These are phyloP conservation scores for Parietaria judaica DNA, from an alignment of 306 rosid genomes.

Conservation along the genomic window DNA sequence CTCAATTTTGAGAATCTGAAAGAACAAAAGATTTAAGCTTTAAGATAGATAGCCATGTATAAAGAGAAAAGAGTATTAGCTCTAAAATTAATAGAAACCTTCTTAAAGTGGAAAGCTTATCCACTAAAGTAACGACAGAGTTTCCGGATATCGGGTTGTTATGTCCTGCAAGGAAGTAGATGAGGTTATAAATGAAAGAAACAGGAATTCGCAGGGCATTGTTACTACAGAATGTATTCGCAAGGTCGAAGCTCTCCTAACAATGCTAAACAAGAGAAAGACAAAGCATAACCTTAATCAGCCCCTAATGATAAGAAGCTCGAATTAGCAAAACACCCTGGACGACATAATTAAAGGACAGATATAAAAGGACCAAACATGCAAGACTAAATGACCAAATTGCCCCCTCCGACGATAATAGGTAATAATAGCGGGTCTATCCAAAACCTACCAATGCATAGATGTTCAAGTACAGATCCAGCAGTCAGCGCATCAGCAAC, in stretches of 20 bases:
- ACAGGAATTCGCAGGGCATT: not conserved
- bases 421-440: too few relatives aligned
- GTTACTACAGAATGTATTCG: not conserved
- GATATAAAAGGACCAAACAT: too few relatives aligned
- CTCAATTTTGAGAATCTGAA: conserved; percentile 70
- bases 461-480: conserved; percentile 55
- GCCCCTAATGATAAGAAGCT: too few relatives aligned
- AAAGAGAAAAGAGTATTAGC: not conserved
- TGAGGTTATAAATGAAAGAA: conserved; percentile 14
- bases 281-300: too few relatives aligned
- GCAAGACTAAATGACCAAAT: too few relatives aligned
- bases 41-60: conserved; percentile 8
- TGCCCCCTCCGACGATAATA: too few relatives aligned
- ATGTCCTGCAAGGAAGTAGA: conserved; percentile 48
- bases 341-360: too few relatives aligned
- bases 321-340: too few relatives aligned
- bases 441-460: conserved; percentile 63
- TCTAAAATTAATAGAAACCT: conserved; percentile 39
- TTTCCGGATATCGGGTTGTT: conserved; percentile 66
- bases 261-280: too few relatives aligned
- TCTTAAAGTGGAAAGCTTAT: conserved; percentile 63
- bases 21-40: conserved; percentile 4
- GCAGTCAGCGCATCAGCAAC: conserved; percentile 60
- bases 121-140: conserved; percentile 47
- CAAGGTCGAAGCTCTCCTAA: too few relatives aligned